Conservation (phyloP, 2,329 filamentous ascomycete species). For the Fusarium acutatum region DNA sequence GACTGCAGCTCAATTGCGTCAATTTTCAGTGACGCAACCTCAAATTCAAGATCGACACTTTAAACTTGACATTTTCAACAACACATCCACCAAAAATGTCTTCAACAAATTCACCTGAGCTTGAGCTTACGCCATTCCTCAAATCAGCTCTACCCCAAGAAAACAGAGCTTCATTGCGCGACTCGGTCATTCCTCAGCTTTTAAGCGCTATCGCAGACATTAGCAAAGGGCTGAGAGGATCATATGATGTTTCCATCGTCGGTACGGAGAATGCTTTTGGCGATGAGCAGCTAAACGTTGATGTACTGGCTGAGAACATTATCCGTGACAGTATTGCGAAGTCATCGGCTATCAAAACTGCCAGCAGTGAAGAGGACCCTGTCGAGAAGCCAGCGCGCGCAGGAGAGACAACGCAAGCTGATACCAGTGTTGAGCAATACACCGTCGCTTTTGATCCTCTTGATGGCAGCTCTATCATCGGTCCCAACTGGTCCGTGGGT, state of each 20-base stretch:
- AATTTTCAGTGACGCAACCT: constrained; percentile 25
- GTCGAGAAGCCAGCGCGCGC: constrained; percentile 51
- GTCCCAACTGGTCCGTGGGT: constrained; percentile 66
- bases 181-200: constrained; percentile 59
- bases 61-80: background rate
- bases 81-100: constrained; percentile 12
- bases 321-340: constrained; percentile 55
- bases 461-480: constrained; percentile 69
- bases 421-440: constrained; percentile 54
- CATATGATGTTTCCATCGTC: constrained; percentile 56
- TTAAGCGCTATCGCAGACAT: constrained; percentile 56
- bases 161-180: constrained; percentile 47
- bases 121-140: constrained; percentile 15
- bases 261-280: constrained; percentile 66
- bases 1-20: constrained; percentile 21
- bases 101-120: background rate
- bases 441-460: constrained; percentile 70
- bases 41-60: background rate
- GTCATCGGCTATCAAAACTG: constrained; percentile 57
- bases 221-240: constrained; percentile 52
- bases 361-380: constrained; percentile 70
- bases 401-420: background rate
- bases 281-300: constrained; percentile 67
- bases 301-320: constrained; percentile 59
- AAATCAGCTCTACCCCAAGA: constrained; percentile 32